Evolutionary conservation across 2,329 filamentous ascomycete species (phyloP).

Genomic region (Arthrinium puccinioides): DNA sequence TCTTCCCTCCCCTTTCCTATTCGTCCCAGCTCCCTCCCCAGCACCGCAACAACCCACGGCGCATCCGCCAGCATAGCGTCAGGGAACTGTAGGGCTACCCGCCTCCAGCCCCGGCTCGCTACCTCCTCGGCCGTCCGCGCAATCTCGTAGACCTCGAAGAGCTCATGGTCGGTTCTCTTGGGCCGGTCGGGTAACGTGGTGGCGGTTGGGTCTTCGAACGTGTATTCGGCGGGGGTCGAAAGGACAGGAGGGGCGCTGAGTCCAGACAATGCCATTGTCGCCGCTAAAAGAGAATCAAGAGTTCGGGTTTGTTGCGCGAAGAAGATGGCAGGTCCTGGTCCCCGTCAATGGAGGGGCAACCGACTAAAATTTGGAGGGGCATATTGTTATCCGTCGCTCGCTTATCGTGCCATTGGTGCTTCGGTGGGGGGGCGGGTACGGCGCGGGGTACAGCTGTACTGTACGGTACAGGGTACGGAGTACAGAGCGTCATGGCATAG

Average conservation of each 20-base stretch:
- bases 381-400: too few relatives aligned
- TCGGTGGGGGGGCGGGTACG: too few relatives aligned
- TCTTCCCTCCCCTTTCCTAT: too few relatives aligned
- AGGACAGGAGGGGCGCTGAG: slow-evolving; percentile 51
- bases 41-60: slow-evolving; percentile 64
- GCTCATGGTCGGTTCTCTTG: slow-evolving; percentile 53
- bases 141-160: slow-evolving; percentile 78
- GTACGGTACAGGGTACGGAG: too few relatives aligned
- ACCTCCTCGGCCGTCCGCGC: slow-evolving; percentile 72
- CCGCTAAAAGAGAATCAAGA: neutral
- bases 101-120: slow-evolving; percentile 59
- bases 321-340: neutral
- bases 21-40: slow-evolving; percentile 32
- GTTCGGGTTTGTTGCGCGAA: neutral
- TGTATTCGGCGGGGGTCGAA: slow-evolving; percentile 54
- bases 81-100: slow-evolving; percentile 90
- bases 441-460: too few relatives aligned
- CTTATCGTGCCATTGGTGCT: too few relatives aligned
- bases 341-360: neutral
- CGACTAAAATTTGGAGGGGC: too few relatives aligned
- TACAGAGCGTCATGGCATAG: too few relatives aligned
- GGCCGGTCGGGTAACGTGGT: slow-evolving; percentile 20
- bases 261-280: slow-evolving; percentile 37
- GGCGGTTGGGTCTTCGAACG: slow-evolving; percentile 40
- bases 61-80: slow-evolving; percentile 88